These are phyloP conservation scores for Botrytis porri DNA, from an alignment of 2,329 filamentous ascomycete species.

Conservation along the genomic window DNA sequence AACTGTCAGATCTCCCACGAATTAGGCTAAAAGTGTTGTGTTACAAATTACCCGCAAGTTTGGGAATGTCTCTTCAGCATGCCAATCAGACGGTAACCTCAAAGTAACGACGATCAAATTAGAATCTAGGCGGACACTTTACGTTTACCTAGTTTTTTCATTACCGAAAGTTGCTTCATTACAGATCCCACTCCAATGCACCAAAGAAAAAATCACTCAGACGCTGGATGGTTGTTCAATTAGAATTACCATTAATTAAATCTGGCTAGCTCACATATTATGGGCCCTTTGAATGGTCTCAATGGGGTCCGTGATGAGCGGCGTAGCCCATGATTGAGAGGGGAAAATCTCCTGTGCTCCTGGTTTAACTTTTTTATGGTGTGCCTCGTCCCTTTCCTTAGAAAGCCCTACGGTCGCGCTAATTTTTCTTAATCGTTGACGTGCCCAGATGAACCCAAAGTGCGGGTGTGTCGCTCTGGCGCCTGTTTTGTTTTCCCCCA, in stretches of 20 bases:
- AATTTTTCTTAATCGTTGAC: conserved; percentile 18
- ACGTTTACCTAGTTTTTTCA: neutral
- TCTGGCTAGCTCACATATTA: neutral
- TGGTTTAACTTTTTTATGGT: conserved; percentile 1
- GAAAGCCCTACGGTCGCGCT: conserved; percentile 20
- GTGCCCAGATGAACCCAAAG: conserved; percentile 40
- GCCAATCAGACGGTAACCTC: neutral
- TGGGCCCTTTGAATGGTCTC: conserved; percentile 1
- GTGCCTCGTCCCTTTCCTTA: conserved; percentile 18
- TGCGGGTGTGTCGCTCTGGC: conserved; percentile 28
- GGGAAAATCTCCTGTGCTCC: conserved; percentile 15
- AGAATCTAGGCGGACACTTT: conserved; percentile 7
- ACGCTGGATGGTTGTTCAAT: conserved; percentile 6
- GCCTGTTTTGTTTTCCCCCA: conserved; percentile 21
- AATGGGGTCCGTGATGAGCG: conserved; percentile 19
- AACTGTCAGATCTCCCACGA: conserved; percentile 13
- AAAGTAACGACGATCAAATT: neutral
- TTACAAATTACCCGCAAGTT: conserved; percentile 20
- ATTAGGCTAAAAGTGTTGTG: neutral
- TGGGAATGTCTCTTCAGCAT: conserved; percentile 18
- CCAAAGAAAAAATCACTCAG: neutral
- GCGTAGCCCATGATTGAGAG: conserved; percentile 17
- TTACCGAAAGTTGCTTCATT: conserved; percentile 3
- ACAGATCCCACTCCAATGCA: conserved; percentile 5
- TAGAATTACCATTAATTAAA: conserved; percentile 16